A percentile compares a stretch with the other conserved stretches of the same genome.
Conservation (phyloP, 257 asterid genomes). For the Eustoma russellianum region DNA sequence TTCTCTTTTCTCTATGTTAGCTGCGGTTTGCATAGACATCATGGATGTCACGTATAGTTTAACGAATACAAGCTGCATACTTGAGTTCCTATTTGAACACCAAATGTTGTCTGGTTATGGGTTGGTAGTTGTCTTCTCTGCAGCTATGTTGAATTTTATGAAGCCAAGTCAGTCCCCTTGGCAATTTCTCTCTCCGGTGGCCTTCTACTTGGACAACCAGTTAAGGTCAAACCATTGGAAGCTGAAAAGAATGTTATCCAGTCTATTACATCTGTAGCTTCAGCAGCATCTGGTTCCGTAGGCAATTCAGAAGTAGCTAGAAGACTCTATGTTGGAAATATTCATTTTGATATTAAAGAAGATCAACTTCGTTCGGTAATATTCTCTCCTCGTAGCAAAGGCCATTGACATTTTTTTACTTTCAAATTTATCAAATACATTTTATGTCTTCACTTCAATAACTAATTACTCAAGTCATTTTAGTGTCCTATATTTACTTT, state of each 20-base stretch:
- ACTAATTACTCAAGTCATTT: too few relatives aligned
- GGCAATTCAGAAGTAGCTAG: slow-evolving; percentile 52
- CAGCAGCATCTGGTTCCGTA: slow-evolving; percentile 33
- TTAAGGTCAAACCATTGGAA: slow-evolving; percentile 76
- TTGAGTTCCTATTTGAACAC: neutral
- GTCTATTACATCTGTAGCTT: slow-evolving; percentile 31
- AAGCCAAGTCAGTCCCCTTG: slow-evolving; percentile 65
- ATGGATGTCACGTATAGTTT: neutral
- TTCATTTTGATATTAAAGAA: slow-evolving; percentile 52
- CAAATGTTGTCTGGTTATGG: neutral
- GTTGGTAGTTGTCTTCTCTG: neutral
- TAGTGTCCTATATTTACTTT: too few relatives aligned
- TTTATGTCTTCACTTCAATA: neutral
- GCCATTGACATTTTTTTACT: neutral
- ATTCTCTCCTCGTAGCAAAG: neutral
- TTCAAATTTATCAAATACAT: neutral
- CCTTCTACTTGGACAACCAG: slow-evolving; percentile 56
- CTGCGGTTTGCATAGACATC: too few relatives aligned
- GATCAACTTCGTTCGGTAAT: slow-evolving; percentile 67
- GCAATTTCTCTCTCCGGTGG: slow-evolving; percentile 75
- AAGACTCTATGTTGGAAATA: slow-evolving; percentile 58
- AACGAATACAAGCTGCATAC: neutral
- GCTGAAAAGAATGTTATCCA: slow-evolving; percentile 78
- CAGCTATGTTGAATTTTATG: slow-evolving; percentile 58
- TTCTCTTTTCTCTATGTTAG: too few relatives aligned